Conservation (phyloP, 805 yeast species). For the Candida sakaeoensis region DNA sequence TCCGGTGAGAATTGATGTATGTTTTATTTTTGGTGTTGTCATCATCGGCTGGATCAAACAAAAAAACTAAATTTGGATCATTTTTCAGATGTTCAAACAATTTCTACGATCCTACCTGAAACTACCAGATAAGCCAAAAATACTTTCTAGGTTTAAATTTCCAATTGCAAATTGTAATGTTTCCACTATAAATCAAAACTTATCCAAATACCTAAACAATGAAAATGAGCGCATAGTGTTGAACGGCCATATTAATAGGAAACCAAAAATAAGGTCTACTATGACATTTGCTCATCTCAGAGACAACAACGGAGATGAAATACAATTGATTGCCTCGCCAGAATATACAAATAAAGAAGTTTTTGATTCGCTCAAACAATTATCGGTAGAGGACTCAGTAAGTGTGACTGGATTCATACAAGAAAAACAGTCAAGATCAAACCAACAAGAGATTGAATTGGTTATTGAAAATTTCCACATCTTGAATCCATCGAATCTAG, state of each 20-base stretch:
- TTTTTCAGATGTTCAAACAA: constrained; percentile 2
- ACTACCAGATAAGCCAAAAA: constrained; percentile 20
- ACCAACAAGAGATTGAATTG: constrained; percentile 50
- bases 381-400: constrained; percentile 69
- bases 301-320: constrained; percentile 63
- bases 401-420: constrained; percentile 56
- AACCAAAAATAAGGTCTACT: constrained; percentile 68
- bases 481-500: constrained; percentile 59
- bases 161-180: constrained; percentile 32
- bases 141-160: constrained; percentile 31
- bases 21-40: no score
- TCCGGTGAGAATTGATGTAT: no score
- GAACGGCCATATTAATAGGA: constrained; percentile 81
- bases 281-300: constrained; percentile 72
- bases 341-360: constrained; percentile 40
- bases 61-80: background rate
- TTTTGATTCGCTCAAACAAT: constrained; percentile 39
- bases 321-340: constrained; percentile 46
- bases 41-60: background rate
- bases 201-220: constrained; percentile 11
- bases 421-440: constrained; percentile 21
- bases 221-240: constrained; percentile 37
- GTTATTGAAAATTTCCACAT: constrained; percentile 47
- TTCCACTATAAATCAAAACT: constrained; percentile 9
- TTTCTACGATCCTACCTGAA: constrained; percentile 4